Evolutionary conservation across 73 alveolate species (phyloP).

Genomic region (Paramecium tetraurelia): DNA sequence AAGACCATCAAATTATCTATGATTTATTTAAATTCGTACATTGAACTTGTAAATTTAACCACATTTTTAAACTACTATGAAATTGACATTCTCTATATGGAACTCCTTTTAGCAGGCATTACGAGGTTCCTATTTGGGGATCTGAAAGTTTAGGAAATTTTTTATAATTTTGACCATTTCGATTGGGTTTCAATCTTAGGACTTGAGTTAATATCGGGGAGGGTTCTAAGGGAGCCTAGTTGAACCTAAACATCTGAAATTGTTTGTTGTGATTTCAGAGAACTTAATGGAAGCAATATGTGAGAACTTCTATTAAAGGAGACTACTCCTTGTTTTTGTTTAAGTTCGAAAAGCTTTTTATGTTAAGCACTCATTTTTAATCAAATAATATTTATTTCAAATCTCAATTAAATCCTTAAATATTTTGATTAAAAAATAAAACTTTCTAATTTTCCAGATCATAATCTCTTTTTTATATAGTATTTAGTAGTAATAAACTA

Average conservation of each 20-base stretch:
- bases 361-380: not conserved
- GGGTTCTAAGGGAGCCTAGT: not conserved
- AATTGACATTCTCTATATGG: not conserved
- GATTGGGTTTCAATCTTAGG: not conserved
- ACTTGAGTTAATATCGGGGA: not conserved
- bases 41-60: not conserved
- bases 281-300: not conserved
- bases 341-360: not conserved
- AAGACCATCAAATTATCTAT: not conserved
- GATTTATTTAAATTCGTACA: not conserved
- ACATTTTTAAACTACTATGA: not conserved
- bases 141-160: not conserved
- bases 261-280: not conserved
- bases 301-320: not conserved
- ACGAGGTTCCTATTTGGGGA: not conserved
- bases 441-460: not conserved
- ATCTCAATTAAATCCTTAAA: not conserved
- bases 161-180: not conserved
- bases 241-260: not conserved
- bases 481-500: not conserved
- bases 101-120: not conserved
- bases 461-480: not conserved
- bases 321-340: not conserved
- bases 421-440: not conserved
- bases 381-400: not conserved